Conservation (phyloP, 495 filamentous ascomycete species). For the Xylaria bambusicola region DNA sequence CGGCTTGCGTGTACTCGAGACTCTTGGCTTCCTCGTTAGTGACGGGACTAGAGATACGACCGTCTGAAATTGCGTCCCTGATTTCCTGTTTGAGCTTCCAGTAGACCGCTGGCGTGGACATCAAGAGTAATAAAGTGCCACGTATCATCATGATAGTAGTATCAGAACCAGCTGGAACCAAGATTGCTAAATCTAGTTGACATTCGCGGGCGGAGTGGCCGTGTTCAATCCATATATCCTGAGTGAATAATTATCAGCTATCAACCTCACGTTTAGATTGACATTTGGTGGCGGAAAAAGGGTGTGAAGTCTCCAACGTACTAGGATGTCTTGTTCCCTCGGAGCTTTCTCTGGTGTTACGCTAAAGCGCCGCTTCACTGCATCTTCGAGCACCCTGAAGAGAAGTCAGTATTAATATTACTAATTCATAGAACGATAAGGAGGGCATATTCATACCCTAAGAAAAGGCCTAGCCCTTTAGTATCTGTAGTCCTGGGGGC, state of each 20-base stretch:
- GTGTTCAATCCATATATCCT: slow-evolving; percentile 37
- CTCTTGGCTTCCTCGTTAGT: slow-evolving; percentile 42
- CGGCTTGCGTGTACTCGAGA: slow-evolving; percentile 48
- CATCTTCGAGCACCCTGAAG: not conserved
- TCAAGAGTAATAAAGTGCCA: slow-evolving; percentile 53
- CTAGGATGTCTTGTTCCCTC: not conserved
- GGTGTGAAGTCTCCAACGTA: not conserved
- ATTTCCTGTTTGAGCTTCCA: slow-evolving; percentile 59
- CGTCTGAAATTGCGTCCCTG: slow-evolving; percentile 36
- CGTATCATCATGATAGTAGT: slow-evolving; percentile 61
- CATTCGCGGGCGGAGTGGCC: slow-evolving; percentile 32
- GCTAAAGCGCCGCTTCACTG: not conserved
- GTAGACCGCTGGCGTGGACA: slow-evolving; percentile 47
- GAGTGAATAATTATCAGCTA: no score
- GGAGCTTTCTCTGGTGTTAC: not conserved
- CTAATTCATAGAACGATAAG: not conserved
- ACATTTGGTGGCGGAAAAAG: no score
- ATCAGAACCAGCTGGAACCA: slow-evolving; percentile 60
- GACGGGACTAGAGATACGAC: slow-evolving; percentile 34
- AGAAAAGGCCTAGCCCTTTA: no score
- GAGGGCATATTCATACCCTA: no score
- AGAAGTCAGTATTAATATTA: no score
- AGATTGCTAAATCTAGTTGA: slow-evolving; percentile 33
- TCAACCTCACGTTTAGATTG: no score
- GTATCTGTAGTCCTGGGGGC: slow-evolving; percentile 10